phyloP scores from a whole-genome alignment of 2,329 filamentous ascomycete genomes.

The Penicillium hesseltinei region DNA sequence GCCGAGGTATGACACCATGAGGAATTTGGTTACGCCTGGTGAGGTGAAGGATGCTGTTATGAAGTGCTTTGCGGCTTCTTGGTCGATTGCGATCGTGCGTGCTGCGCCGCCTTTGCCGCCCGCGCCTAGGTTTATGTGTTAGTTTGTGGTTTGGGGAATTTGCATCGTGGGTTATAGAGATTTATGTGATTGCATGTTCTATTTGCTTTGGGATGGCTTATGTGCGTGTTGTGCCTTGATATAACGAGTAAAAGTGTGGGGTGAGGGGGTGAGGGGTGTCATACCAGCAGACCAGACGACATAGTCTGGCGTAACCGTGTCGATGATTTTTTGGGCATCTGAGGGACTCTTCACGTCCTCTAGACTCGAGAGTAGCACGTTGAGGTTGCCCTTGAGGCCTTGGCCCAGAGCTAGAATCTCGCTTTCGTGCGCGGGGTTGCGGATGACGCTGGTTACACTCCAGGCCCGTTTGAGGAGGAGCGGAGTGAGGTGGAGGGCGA shows the following conservation, averaged over 20 bases:
- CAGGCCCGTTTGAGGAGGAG: constrained; percentile 71
- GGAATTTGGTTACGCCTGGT: constrained; percentile 52
- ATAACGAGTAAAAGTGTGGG: neutral
- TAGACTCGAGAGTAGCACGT: constrained; percentile 67
- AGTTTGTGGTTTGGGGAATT: neutral
- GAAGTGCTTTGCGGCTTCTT: constrained; percentile 55
- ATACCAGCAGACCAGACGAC: constrained; percentile 50
- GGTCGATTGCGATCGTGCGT: constrained; percentile 54
- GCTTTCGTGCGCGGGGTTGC: constrained; percentile 64
- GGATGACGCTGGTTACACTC: constrained; percentile 76
- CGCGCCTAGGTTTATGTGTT: constrained; percentile 42
- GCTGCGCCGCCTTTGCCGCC: constrained; percentile 54
- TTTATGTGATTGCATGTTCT: neutral
- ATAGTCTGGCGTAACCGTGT: constrained; percentile 44
- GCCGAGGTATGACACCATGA: constrained; percentile 55
- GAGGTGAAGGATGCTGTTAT: constrained; percentile 49
- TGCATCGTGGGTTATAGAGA: neutral
- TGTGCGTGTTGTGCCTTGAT: too few species aligned
- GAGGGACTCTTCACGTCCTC: constrained; percentile 66
- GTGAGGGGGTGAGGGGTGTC: constrained; percentile 14
- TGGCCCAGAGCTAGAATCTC: constrained; percentile 62
- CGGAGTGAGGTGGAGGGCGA: constrained; percentile 72
- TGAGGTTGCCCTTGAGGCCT: constrained; percentile 61
- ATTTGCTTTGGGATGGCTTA: too few species aligned
- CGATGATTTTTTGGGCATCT: constrained; percentile 62